Conservation (phyloP, 225 moss, liverwort and hornwort species). For the Takakia lepidozioides region DNA sequence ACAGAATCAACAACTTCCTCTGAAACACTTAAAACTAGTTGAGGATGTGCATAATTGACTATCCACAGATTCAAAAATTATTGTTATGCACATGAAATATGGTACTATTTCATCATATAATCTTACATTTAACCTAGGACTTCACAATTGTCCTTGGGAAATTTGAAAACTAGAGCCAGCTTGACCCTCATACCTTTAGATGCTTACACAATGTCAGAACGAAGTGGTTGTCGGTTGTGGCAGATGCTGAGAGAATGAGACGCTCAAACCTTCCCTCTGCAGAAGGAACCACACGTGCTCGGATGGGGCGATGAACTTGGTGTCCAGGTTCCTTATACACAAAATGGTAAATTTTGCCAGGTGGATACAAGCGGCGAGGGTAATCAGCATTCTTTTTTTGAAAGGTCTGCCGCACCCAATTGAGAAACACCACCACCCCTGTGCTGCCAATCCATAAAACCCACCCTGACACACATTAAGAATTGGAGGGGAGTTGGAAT, state of each 20-base stretch:
- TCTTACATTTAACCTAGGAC: background rate
- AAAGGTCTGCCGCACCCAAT: conserved; percentile 32
- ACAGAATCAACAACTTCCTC: conserved; percentile 2
- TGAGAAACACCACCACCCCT: conserved; percentile 28
- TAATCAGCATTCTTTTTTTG: conserved; percentile 13
- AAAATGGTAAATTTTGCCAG: conserved; percentile 59
- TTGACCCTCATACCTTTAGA: conserved; percentile 36
- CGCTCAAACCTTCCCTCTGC: conserved; percentile 49
- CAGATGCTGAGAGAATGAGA: conserved; percentile 43
- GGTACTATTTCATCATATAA: too few species aligned
- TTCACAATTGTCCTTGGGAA: background rate
- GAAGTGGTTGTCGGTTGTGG: conserved; percentile 44
- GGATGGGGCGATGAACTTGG: conserved; percentile 37
- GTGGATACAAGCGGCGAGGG: conserved; percentile 44
- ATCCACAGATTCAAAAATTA: background rate
- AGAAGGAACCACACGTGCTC: conserved; percentile 47
- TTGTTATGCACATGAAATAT: too few species aligned
- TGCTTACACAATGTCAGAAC: conserved; percentile 37
- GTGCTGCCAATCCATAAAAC: conserved; percentile 28
- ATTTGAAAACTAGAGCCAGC: background rate
- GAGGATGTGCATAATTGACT: background rate
- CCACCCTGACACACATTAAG: too few species aligned
- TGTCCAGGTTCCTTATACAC: conserved; percentile 66
- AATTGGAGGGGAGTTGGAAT: too few species aligned
- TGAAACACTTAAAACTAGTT: background rate